A percentile compares a stretch with the other conserved stretches of the same genome.
Conservation (phyloP, 805 yeast genomes). For the Isabelozyma rhagii region DNA sequence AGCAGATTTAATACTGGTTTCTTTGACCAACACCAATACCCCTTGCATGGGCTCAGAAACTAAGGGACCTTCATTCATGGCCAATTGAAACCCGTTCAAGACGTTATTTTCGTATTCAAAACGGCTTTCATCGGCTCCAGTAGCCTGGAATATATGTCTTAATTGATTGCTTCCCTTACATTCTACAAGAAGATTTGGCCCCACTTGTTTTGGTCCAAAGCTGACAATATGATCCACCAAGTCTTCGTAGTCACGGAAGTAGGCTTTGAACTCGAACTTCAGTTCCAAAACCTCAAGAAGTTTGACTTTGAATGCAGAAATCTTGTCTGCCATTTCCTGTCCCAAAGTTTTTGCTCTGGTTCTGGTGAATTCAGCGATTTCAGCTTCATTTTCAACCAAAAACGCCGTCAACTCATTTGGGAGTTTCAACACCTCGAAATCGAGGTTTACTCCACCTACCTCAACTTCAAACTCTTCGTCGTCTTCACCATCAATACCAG, state of each 20-base stretch:
- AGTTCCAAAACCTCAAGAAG: constrained; percentile 6
- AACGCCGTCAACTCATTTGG: constrained; percentile 48
- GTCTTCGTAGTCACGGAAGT: constrained; percentile 12
- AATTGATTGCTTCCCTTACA: constrained; percentile 26
- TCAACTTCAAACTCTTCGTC: constrained; percentile 13
- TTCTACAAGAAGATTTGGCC: constrained; percentile 74
- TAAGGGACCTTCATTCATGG: constrained; percentile 82
- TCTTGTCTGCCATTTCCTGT: constrained; percentile 10
- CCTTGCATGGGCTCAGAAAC: constrained; percentile 89
- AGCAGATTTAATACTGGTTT: constrained; percentile 15
- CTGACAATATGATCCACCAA: constrained; percentile 43
- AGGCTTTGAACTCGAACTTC: constrained; percentile 6
- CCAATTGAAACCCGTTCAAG: constrained; percentile 80
- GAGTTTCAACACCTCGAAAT: constrained; percentile 58
- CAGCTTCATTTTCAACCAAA: constrained; percentile 44
- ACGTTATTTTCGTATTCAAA: constrained; percentile 57
- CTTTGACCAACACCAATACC: constrained; percentile 47
- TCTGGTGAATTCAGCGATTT: constrained; percentile 35
- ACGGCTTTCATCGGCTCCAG: constrained; percentile 6
- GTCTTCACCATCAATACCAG: constrained; percentile 18
- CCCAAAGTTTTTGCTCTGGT: constrained; percentile 9
- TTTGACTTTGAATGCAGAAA: constrained; percentile 7
- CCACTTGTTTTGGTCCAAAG: constrained; percentile 76
- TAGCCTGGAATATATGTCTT: constrained; percentile 21
- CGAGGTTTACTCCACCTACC: constrained; percentile 49